Evolutionary conservation across 2,329 filamentous ascomycete genomes (phyloP), one percentile per base, ranked within the genome.

Genomic region (Phialophora chinensis): DNA sequence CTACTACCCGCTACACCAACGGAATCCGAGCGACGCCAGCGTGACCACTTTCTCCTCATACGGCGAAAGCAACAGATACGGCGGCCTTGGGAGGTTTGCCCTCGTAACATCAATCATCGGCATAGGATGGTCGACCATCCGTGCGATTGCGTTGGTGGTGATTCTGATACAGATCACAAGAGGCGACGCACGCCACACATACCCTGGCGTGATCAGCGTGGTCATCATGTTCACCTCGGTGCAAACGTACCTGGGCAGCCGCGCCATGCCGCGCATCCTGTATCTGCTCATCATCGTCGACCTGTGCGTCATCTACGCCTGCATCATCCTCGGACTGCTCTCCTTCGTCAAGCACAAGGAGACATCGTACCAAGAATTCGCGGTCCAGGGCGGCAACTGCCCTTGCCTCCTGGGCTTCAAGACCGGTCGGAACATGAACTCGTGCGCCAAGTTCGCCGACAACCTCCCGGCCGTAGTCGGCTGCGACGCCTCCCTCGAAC

Each of bases 161-260:
- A 56, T 62, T 14, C 50, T 66, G 53, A 54, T 59, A 14, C 33
- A 54, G n/a, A 66, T 66, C 59, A 62, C 54, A 38, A 38, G 33
- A 29, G 64, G 59, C 29, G 63, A 66, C 29, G 59, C 49, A 25
- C 29, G 47, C 44, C 64, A 66, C 38, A 66, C 59, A 20, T 66
- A 62, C 53, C 64, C 64, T 4, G 64, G 64, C 20, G 55, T 66
- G 29, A 56, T 60, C 59, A 66, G 53, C 54, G 53, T 66, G 35
- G 64, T 66, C 25, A 62, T 66, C 31, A 58, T 66, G 64, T 66
- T 66, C 31, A 63, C 64, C 17, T 66, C 64, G 33, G 60, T 66
- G 11, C 64, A 66, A 11, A 66, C 64, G 29, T 66, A 66, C 64
- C 42, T 66, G 14, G 64, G 64, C 23, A 66, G 59, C 33, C 59